These are phyloP conservation scores for Takashimella koratensis DNA, from an alignment of 1,284 basidiomycete genomes.

Conservation along the genomic window DNA sequence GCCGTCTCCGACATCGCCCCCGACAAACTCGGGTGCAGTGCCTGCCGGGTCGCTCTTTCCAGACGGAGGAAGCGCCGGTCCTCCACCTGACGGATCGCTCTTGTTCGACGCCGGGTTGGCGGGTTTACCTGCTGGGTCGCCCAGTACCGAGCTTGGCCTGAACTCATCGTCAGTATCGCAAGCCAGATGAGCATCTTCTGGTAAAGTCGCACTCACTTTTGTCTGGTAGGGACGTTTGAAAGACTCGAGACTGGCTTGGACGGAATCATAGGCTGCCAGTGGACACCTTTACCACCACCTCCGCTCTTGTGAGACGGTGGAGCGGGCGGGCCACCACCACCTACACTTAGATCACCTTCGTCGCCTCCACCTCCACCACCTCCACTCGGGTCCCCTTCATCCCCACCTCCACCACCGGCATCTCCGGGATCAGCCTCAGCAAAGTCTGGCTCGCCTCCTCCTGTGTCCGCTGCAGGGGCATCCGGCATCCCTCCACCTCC, in stretches of 20 bases:
- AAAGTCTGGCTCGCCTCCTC: neutral
- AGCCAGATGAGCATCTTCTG: neutral
- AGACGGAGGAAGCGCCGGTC: neutral
- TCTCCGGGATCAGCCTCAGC: neutral
- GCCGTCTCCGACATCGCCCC: neutral
- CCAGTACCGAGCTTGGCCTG: neutral
- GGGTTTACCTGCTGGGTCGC: neutral
- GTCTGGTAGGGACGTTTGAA: neutral
- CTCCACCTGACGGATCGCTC: neutral
- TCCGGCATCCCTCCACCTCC: neutral
- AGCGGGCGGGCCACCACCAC: neutral
- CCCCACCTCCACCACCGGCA: no score
- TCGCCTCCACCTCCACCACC: neutral
- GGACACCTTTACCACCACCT: conserved; percentile 18
- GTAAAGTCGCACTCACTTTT: neutral
- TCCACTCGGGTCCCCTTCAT: neutral
- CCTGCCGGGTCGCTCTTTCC: neutral
- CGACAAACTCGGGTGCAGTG: neutral
- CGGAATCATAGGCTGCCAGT: conserved; percentile 24
- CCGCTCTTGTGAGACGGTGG: neutral
- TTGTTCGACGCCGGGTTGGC: neutral
- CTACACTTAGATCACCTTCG: neutral
- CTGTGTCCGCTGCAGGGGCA: neutral
- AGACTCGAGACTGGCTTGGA: conserved; percentile 22
- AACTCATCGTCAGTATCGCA: no score